These are phyloP conservation scores for Cymbopogon flexuosus DNA, from an alignment of 202 grass and related monocot genomes.

Conservation along the genomic window DNA sequence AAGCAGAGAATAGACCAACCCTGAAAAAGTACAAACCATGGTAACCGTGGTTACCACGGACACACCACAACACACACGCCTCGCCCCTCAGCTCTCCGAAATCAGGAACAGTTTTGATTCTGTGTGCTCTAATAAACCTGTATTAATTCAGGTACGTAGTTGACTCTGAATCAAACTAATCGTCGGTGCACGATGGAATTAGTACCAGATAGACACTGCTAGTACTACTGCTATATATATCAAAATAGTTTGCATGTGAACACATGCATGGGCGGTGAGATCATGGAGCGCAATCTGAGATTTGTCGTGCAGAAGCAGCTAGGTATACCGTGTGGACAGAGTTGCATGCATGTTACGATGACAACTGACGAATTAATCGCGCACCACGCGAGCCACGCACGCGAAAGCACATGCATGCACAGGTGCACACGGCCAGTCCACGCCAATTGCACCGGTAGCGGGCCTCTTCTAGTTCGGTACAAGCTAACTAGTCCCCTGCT, in stretches of 20 bases:
- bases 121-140: not conserved
- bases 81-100: too few relatives aligned
- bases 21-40: too few relatives aligned
- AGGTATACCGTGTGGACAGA: not conserved
- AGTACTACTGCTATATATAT: not conserved
- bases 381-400: not conserved
- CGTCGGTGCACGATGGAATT: not conserved
- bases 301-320: not conserved
- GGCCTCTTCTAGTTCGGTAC: too few relatives aligned
- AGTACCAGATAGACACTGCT: not conserved
- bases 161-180: not conserved
- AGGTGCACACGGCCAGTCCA: not conserved
- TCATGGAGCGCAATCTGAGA: not conserved
- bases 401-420: slow-evolving; percentile 9
- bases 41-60: too few relatives aligned
- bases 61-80: too few relatives aligned
- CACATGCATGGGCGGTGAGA: slow-evolving; percentile 36
- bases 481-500: not conserved
- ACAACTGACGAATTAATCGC: not conserved
- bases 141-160: not conserved
- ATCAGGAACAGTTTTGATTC: not conserved
- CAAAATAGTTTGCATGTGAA: not conserved
- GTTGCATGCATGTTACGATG: slow-evolving; percentile 24
- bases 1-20: too few relatives aligned
- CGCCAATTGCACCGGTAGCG: not conserved